Percentiles rank a stretch among this genome's conserved stretches.
These are phyloP conservation scores for Boechera divaricarpa DNA, from an alignment of 345 rosid species.

Conservation along the genomic window DNA sequence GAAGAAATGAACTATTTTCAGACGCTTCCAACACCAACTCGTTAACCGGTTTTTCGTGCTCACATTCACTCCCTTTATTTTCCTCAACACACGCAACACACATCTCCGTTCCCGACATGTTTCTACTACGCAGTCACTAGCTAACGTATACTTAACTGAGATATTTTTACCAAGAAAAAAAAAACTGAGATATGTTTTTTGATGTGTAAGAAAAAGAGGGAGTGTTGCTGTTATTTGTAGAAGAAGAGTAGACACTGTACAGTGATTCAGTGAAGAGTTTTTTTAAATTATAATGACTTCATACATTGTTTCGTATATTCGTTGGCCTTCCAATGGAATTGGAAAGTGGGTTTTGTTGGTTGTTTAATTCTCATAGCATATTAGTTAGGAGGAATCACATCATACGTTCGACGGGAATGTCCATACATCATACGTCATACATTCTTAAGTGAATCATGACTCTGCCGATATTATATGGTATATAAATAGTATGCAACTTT, in stretches of 20 bases:
- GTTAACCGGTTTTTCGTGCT: constrained; percentile 12
- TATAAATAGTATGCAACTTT: neutral
- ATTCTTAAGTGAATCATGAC: constrained; percentile 33
- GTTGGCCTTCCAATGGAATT: constrained; percentile 33
- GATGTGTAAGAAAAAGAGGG: constrained; percentile 7
- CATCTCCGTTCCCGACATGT: constrained; percentile 21
- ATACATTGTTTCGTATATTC: constrained; percentile 27
- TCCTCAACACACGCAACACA: constrained; percentile 36
- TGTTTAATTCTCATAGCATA: constrained; percentile 17
- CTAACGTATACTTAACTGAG: neutral
- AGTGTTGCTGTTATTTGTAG: constrained; percentile 31
- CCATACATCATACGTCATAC: constrained; percentile 26
- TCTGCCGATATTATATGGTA: neutral
- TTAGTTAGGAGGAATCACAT: constrained; percentile 26
- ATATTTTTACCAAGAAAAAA: neutral
- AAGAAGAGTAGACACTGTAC: constrained; percentile 7
- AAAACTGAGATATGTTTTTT: neutral
- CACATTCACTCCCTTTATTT: constrained; percentile 31
- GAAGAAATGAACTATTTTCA: constrained; percentile 62
- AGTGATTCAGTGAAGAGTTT: neutral
- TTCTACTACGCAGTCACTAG: neutral
- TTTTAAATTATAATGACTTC: neutral
- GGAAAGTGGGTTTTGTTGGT: neutral
- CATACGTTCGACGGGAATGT: constrained; percentile 10
- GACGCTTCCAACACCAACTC: constrained; percentile 9